Base-by-base conservation (phyloP, 2,329 filamentous ascomycete species). In the Pyrenochaeta sp. region DNA sequence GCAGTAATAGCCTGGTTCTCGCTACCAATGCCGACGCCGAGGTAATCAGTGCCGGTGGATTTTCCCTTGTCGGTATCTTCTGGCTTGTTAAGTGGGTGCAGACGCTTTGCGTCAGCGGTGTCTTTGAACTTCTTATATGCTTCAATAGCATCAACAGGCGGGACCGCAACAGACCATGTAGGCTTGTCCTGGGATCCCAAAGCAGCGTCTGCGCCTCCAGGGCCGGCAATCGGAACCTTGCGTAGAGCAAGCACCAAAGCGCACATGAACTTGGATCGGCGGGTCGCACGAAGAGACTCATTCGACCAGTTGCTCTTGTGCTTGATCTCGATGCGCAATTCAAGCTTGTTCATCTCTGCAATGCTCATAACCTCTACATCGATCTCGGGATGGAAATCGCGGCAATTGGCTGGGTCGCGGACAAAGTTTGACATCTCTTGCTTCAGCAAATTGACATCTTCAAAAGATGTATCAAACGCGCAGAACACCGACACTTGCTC, bases 201-300 rank as follows among this genome's bases (percentile, higher is more conserved):
- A 35, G 84, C 85, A 52, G 84, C 80, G 56, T 78, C 79, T 50
- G 88, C 90, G 54, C 90, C 92, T 35, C 89, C 92, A 50, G 94
- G 94, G 17, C 81, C 87, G 65, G 91, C 85, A 69, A 99, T 94
- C 9, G 93, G 94, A 15, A 99, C 84, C 78, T 89, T 92, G 77
- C 92, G 90, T 53, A 97, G 80, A 3, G 94, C 92, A 7, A 92
- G 77, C 4, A 95, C 88, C 53, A 99, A 81, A 0, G 95, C 95
- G 71, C 93, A 97, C 87, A 98, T 96, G 79, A 99, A 98, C 77
- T 97, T 98, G 74, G 90, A 96, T 56, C 94, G 88, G 46, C 93
- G 87, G 6, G 89, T 85, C 15, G 89, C 88, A 35, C 93, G 90
- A 35, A 97, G 84, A 1, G 85, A 83, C 64, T 97, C 94, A 76